phyloP scores from a whole-genome alignment of 2,329 filamentous ascomycete genomes.

The Trichoderma aggressivum region DNA sequence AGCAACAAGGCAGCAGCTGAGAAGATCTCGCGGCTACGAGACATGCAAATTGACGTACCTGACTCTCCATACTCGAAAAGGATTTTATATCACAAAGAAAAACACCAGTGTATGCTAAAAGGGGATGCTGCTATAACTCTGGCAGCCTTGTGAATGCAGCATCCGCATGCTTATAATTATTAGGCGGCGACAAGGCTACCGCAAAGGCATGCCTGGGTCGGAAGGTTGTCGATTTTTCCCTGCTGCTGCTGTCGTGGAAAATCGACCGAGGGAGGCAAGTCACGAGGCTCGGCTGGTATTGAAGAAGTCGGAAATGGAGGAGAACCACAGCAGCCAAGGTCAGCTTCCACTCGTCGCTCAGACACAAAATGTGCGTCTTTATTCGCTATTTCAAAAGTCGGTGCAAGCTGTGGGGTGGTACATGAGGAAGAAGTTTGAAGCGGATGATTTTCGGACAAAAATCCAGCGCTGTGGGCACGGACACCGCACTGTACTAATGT shows the following conservation, averaged over 20 bases:
- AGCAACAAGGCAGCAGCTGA: not conserved
- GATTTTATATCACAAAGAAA: constrained; percentile 19
- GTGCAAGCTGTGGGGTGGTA: constrained; percentile 39
- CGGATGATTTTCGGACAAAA: constrained; percentile 31
- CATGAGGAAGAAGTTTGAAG: constrained; percentile 16
- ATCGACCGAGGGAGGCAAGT: constrained; percentile 21
- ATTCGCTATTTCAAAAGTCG: constrained; percentile 40
- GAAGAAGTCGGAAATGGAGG: not conserved
- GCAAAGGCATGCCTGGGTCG: constrained; percentile 39
- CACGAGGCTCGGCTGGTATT: not conserved
- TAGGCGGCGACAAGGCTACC: constrained; percentile 38
- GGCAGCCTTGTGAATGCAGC: constrained; percentile 41
- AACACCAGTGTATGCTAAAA: constrained; percentile 19
- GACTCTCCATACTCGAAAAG: constrained; percentile 44
- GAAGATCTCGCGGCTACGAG: not conserved
- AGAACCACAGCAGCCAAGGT: not conserved
- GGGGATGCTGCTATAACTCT: constrained; percentile 42
- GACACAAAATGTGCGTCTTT: constrained; percentile 35
- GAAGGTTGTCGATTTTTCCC: constrained; percentile 15
- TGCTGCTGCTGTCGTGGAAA: not conserved
- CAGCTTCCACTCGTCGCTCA: constrained; percentile 11
- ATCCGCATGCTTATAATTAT: constrained; percentile 41
- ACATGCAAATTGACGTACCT: constrained; percentile 36
- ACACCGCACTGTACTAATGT: constrained; percentile 12
- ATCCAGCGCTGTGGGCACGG: constrained; percentile 24